phyloP scores from a whole-genome alignment of 306 rosid genomes.

The Quercus dentata region DNA sequence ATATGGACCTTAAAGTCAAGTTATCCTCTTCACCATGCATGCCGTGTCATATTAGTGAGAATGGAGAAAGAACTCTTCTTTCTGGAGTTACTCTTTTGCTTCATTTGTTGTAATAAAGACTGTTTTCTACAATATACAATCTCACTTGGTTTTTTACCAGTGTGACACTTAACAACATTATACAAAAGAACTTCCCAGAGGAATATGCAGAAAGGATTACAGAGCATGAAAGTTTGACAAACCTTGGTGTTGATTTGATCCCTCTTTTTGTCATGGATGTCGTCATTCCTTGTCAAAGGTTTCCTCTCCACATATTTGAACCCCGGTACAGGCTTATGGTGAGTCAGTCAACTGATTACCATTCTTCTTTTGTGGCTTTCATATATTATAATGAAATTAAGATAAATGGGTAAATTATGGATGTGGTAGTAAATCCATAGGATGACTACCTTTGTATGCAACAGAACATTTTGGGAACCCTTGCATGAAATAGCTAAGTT shows the following conservation, averaged over 20 bases:
- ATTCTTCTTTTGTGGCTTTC: constrained; percentile 1
- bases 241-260: constrained; percentile 69
- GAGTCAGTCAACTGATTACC: constrained; percentile 32
- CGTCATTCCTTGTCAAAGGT: constrained; percentile 88
- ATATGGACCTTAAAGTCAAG: neutral
- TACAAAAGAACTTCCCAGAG: constrained; percentile 87
- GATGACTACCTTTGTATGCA: neutral
- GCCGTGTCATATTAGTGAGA: neutral
- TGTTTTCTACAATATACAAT: neutral
- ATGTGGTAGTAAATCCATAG: neutral
- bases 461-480: neutral
- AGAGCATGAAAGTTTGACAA: constrained; percentile 68
- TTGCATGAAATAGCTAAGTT: neutral
- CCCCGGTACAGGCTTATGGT: constrained; percentile 99
- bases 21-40: neutral
- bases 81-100: constrained; percentile 15
- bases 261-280: constrained; percentile 99
- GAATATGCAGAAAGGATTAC: constrained; percentile 90
- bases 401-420: neutral
- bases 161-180: constrained; percentile 88
- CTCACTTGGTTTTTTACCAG: constrained; percentile 45
- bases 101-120: constrained; percentile 3
- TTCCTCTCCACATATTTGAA: constrained; percentile 92
- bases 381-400: neutral
- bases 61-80: neutral